Percentiles rank a stretch among this genome's conserved stretches.
Evolutionary conservation across 345 rosid genomes (phyloP).

Genomic region (Salix brachista): DNA sequence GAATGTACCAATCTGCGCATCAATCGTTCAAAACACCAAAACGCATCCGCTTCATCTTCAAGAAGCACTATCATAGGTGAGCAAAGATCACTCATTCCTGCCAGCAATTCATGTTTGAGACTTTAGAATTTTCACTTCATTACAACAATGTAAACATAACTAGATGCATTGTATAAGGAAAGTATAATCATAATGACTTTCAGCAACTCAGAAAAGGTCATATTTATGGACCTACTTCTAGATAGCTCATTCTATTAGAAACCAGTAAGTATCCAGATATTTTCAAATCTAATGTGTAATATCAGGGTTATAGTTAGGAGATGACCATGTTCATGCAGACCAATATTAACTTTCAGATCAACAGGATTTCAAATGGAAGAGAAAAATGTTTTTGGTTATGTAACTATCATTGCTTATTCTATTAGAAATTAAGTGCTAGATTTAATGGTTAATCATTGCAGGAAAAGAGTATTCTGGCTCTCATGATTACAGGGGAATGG

Average conservation of each 20-base stretch:
- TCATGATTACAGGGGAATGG: not conserved
- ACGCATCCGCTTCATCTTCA: slow-evolving; percentile 90
- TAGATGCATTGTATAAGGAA: not conserved
- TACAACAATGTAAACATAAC: not conserved
- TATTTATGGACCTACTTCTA: not conserved
- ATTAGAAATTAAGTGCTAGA: not conserved
- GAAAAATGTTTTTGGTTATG: not conserved
- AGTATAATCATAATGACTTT: not conserved
- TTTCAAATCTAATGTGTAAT: not conserved
- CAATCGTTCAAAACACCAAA: slow-evolving; percentile 96
- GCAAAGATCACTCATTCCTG: slow-evolving; percentile 99
- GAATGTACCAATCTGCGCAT: slow-evolving; percentile 90
- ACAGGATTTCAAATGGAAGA: not conserved
- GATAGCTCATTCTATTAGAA: not conserved
- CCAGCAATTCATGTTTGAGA: not conserved
- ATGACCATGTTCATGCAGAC: not conserved
- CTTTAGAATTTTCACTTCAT: not conserved
- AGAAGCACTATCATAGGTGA: slow-evolving; percentile 98
- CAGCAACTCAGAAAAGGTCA: not conserved
- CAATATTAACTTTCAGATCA: not conserved
- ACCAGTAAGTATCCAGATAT: not conserved
- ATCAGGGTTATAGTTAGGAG: not conserved
- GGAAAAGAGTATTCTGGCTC: not conserved
- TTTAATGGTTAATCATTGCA: not conserved
- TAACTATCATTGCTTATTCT: not conserved